phyloP scores from a whole-genome alignment of 2,329 filamentous ascomycete genomes.

The Colletotrichum caudatum region DNA sequence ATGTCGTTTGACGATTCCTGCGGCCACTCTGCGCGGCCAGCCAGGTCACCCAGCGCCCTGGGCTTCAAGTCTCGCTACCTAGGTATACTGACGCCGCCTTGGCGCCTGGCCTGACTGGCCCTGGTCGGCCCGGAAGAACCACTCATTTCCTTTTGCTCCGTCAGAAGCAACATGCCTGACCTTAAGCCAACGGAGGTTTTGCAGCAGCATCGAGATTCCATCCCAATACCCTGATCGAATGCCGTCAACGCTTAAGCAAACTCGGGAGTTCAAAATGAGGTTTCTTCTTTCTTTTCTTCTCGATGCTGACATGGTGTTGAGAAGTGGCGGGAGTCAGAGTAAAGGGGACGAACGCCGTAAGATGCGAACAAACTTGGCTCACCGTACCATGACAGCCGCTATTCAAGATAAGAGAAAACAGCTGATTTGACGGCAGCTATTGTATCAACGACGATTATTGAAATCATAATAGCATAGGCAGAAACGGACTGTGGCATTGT shows the following conservation, averaged over 20 bases:
- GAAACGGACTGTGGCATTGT: neutral
- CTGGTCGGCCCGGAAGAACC: conserved; percentile 10
- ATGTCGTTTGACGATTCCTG: conserved; percentile 31
- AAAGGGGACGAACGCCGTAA: conserved; percentile 7
- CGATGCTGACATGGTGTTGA: neutral
- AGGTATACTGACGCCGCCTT: conserved; percentile 16
- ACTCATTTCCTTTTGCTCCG: neutral
- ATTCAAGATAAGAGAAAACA: conserved; percentile 16
- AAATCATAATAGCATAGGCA: neutral
- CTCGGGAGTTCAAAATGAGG: neutral
- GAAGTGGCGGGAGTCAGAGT: neutral
- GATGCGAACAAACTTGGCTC: conserved; percentile 8
- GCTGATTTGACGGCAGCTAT: neutral
- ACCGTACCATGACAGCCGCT: neutral
- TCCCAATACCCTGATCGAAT: neutral
- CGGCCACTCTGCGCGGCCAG: conserved; percentile 28
- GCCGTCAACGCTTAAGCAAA: neutral
- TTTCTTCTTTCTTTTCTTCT: no score
- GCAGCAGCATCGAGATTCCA: conserved; percentile 13
- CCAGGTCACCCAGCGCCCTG: conserved; percentile 21
- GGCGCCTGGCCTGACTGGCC: conserved; percentile 14
- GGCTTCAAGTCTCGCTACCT: conserved; percentile 16
- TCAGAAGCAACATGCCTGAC: conserved; percentile 12
- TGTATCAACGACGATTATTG: neutral
- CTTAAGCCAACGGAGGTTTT: conserved; percentile 26